These are phyloP conservation scores for Sporormia fimetaria DNA, from an alignment of 495 filamentous ascomycete genomes.

Conservation along the genomic window DNA sequence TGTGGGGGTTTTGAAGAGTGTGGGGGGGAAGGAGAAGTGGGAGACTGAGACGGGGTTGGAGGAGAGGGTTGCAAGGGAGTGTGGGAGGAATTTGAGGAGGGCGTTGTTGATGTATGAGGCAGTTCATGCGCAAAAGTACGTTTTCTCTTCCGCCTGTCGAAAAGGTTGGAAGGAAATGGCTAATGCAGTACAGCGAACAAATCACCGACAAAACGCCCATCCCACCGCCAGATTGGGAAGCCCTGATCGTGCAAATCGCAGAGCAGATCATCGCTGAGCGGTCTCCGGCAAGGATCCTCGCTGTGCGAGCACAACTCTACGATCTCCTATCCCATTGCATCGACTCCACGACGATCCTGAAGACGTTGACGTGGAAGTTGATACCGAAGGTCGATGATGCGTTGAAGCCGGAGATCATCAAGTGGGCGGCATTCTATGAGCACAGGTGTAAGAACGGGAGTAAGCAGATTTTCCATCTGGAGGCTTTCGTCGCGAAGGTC, in stretches of 20 bases:
- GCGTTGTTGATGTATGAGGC: constrained; percentile 94
- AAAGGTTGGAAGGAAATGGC: constrained; percentile 1
- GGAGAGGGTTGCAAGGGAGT: constrained; percentile 76
- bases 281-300: constrained; percentile 70
- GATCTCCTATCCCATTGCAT: constrained; percentile 96
- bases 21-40: constrained; percentile 70
- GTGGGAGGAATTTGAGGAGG: constrained; percentile 77
- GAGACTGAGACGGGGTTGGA: constrained; percentile 58
- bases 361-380: constrained; percentile 85
- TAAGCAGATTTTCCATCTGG: constrained; percentile 95
- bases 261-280: constrained; percentile 87
- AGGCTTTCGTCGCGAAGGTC: constrained; percentile 96
- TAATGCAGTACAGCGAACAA: constrained; percentile 54
- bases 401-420: constrained; percentile 82
- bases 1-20: constrained; percentile 57
- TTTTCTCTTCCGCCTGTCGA: not conserved
- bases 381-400: constrained; percentile 75
- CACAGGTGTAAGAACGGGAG: constrained; percentile 80
- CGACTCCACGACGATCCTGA: constrained; percentile 80
- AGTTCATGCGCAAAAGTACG: constrained; percentile 90
- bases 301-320: constrained; percentile 84
- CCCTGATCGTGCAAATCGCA: constrained; percentile 72
- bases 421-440: constrained; percentile 94
- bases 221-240: constrained; percentile 93
- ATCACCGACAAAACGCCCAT: constrained; percentile 78